Base-by-base conservation (phyloP, 225 moss, liverwort and hornwort genomes). In the Ulota crispa region DNA sequence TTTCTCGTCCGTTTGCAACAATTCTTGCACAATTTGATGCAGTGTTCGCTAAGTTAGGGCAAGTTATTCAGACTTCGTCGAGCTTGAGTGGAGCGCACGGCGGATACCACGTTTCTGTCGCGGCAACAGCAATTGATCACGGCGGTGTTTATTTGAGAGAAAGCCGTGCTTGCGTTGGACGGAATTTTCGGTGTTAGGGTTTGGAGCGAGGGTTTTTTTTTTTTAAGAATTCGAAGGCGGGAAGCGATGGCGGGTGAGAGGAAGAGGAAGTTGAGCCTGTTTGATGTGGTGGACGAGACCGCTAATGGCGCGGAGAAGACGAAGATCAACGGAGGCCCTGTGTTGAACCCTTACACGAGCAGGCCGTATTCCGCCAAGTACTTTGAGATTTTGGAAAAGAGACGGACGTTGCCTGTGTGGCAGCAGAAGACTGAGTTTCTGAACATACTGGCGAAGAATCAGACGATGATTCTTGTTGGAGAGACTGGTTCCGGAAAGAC, bases 401-500 rank as follows among this genome's bases (percentile, higher is more conserved):
- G 91, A 56, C 91, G 94, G 32, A 99, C 95, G 6, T 70, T 99
- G 56, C 98, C 98, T 9, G 98, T 99, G 18, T 99, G 98, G 98
- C 98, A 95, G 76, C 98, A 99, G 76, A 99, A 94, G 91, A 87
- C 93, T n/a, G 98, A 99, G 85, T 99, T 99, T 75, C 83, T 99
- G 70, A 96, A 86, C n/a, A 95, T 93, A 68, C 88, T 99, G 50
- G 91, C 93, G 9, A 95, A 93, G 65, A 75, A 99, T 78, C 98
- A 99, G 72, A 99, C 95, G 14, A 95, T 94, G 95, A 99, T 99
- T 70, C 87, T 99, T 2, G 98, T 95, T 3, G 98, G 98, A 83
- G 98, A 99, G 78, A 99, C 98, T 8, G 98, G 98, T 82, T 95
- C 95, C 36, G 98, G 98, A 41, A 99, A 99, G 90, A 99, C 98